A percentile compares a stretch with the other conserved stretches of the same genome.
Evolutionary conservation across 2,329 filamentous ascomycete genomes (phyloP).

Genomic region (Botrytis elliptica): DNA sequence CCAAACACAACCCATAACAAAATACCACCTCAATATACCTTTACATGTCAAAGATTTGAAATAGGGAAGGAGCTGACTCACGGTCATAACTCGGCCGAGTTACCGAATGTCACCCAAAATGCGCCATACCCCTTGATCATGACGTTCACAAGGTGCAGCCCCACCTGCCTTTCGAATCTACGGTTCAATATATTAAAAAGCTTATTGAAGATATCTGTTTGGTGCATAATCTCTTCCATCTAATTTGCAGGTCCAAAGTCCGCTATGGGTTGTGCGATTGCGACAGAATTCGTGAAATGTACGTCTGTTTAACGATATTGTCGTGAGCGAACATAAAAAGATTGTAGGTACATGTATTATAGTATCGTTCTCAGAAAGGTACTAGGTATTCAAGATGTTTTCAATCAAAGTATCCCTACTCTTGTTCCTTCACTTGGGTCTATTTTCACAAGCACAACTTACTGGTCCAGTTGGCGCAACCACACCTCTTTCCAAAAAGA

Average conservation of each 20-base stretch:
- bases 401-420: background rate
- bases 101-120: slow-evolving; percentile 3
- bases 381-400: slow-evolving; percentile 9
- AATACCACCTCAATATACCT: background rate
- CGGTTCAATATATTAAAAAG: background rate
- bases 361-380: background rate
- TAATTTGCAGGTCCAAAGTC: background rate
- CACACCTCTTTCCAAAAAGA: slow-evolving; percentile 36
- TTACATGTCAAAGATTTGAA: background rate
- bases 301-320: background rate
- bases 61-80: background rate
- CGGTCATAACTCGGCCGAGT: background rate
- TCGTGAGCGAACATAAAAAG: background rate
- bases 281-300: background rate
- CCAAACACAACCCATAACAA: background rate
- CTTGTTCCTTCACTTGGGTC: background rate
- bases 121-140: slow-evolving; percentile 2
- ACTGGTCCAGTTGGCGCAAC: slow-evolving; percentile 34
- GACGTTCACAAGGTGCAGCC: background rate
- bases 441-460: slow-evolving; percentile 10
- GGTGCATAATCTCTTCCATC: slow-evolving; percentile 5
- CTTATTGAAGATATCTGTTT: slow-evolving; percentile 1
- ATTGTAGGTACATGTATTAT: background rate
- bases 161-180: background rate
- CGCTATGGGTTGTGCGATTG: background rate